A percentile compares a stretch with the other conserved stretches of the same genome.
These are phyloP conservation scores for Cinnamomum chago DNA, from an alignment of 164 flowering plant species.

Conservation along the genomic window DNA sequence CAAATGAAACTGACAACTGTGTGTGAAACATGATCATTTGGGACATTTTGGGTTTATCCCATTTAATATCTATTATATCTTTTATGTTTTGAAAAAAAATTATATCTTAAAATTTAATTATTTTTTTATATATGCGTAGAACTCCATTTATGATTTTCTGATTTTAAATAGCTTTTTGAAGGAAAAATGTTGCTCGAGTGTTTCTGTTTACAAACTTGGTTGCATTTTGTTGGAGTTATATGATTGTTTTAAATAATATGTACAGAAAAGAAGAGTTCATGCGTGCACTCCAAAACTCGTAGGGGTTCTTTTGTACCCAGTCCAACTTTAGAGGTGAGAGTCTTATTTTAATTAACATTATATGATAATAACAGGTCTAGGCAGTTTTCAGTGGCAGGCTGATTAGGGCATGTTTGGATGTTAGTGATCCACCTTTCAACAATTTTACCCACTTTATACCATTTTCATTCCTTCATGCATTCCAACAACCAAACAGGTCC, in stretches of 20 bases:
- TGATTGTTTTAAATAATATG: constrained; percentile 7
- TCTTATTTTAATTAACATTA: constrained; percentile 4
- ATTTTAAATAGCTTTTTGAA: neutral
- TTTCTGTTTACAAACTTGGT: constrained; percentile 15
- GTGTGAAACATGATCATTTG: no score
- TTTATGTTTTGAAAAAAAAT: no score
- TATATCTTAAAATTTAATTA: no score
- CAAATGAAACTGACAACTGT: no score
- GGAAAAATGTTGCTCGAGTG: neutral
- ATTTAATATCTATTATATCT: neutral
- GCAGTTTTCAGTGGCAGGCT: neutral
- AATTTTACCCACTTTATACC: neutral
- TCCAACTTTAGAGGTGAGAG: constrained; percentile 54
- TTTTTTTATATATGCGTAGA: neutral
- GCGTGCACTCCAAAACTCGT: constrained; percentile 61
- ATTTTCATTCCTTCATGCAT: neutral
- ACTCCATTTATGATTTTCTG: no score
- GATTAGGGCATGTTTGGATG: neutral
- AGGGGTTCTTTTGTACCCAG: constrained; percentile 26
- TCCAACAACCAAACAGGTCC: neutral
- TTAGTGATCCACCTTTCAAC: neutral
- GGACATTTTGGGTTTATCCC: neutral
- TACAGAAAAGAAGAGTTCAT: constrained; percentile 50
- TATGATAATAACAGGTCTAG: neutral
- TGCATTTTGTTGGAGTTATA: neutral